Base-by-base conservation (phyloP, 768 basidiomycete genomes). In the Naganishia vishniacii region DNA sequence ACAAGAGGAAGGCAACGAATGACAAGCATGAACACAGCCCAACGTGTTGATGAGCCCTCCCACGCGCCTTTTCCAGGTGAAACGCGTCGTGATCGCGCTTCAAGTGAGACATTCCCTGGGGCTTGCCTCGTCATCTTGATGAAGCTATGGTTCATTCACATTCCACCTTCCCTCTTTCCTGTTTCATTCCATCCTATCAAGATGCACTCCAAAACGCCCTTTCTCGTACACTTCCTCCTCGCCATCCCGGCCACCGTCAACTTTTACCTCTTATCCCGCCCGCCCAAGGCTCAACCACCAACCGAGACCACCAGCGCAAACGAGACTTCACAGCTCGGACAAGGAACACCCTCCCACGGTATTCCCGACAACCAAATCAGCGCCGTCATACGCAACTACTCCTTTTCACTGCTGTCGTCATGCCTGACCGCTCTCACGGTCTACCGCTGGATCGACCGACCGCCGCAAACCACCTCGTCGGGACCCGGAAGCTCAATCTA, bases 321-420 rank as follows among this genome's bases (percentile, higher is more conserved):
- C 26, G 34, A 40, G 23, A 26, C 53, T 12, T 25, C 53, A n/a
- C 37, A 23, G 11, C 4, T 41, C 53, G 34, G 3, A 25, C 5
- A 15, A 6, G 9, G 11, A 8, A 40, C 34, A 40, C 53, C 53
- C 9, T 51, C 49, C 12, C 48, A 63, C 28, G 40, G 48, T 15
- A 31, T 63, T 25, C 48, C 49, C 5, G 34, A 23, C 16, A 25
- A 47, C 0, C 62, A 63, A 31, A 16, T 51, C 37, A 23, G 40
- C n/a, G 49, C 45, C 28, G 45, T 59, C 44, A 51, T 64, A 18
- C 51, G 63, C 42, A 64, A 64, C 44, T 64, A 64, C 31, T 26
- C 56, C 29, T 58, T 59, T 31, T 48, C 53, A 9, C 46, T 64
- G 9, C 34, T 64, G 23, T 64, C 63, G 3, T 56, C 53, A 15